Percentiles rank a stretch among this genome's conserved stretches.
Conservation (phyloP, 257 asterid genomes). For the Nicotiana attenuata region DNA sequence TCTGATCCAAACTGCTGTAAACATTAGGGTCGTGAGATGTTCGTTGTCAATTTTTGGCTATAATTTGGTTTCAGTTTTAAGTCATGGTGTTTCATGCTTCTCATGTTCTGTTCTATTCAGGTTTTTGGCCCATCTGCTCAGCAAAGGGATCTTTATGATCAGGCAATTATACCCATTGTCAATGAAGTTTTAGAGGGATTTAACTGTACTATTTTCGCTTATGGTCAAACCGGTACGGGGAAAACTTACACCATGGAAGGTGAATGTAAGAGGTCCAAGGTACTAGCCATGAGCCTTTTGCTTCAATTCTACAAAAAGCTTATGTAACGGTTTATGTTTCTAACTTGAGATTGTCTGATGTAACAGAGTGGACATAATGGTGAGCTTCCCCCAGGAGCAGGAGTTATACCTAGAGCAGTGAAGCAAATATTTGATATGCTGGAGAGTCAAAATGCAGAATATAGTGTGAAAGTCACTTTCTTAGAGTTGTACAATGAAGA, state of each 20-base stretch:
- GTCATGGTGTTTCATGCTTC: background rate
- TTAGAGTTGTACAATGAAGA: constrained; percentile 87
- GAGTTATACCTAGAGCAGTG: constrained; percentile 80
- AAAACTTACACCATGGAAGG: constrained; percentile 93
- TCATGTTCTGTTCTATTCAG: constrained; percentile 23
- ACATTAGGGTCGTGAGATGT: background rate
- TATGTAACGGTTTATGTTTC: background rate
- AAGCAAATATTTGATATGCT: constrained; percentile 76
- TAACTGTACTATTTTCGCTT: constrained; percentile 85
- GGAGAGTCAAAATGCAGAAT: constrained; percentile 81
- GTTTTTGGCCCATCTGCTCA: constrained; percentile 83
- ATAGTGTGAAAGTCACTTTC: constrained; percentile 83
- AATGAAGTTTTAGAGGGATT: constrained; percentile 83
- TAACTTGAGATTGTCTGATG: constrained; percentile 5
- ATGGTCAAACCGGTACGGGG: constrained; percentile 94
- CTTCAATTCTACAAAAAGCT: background rate
- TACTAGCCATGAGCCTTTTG: constrained; percentile 11
- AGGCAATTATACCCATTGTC: constrained; percentile 78
- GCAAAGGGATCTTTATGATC: constrained; percentile 75
- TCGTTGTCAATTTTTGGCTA: background rate
- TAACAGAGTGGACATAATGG: constrained; percentile 65
- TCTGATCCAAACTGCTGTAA: background rate
- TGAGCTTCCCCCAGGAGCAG: constrained; percentile 78
- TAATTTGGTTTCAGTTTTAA: background rate
- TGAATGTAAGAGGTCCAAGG: constrained; percentile 81